Conservation (phyloP, 164 flowering plant species). For the grape (Vitis vinifera) region ASM3070453v1 NC_081818.1:25273001-25273500, state of each 20-base stretch:
- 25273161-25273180: conserved; percentile 76
- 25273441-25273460: conserved; percentile 69
- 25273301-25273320: conserved; percentile 57
- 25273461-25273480: conserved; percentile 74
- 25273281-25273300: conserved; percentile 43
- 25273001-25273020: conserved; percentile 67
- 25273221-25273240: conserved; percentile 68
- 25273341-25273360: conserved; percentile 61
- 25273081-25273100: conserved; percentile 92
- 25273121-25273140: conserved; percentile 86
- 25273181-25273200: conserved; percentile 73
- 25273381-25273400: conserved; percentile 56
- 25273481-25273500: conserved; percentile 71
- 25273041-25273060: conserved; percentile 57
- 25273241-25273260: conserved; percentile 63
- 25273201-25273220: conserved; percentile 70
- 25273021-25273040: conserved; percentile 65
- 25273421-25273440: conserved; percentile 64
- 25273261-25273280: conserved; percentile 55
- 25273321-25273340: conserved; percentile 60
- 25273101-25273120: conserved; percentile 78
- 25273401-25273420: conserved; percentile 49
- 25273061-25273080: conserved; percentile 95
- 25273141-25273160: conserved; percentile 63
- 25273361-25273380: conserved; percentile 58